Base-by-base conservation (phyloP, 352 stramenopile species). In the Phytopythium montanum region DNA sequence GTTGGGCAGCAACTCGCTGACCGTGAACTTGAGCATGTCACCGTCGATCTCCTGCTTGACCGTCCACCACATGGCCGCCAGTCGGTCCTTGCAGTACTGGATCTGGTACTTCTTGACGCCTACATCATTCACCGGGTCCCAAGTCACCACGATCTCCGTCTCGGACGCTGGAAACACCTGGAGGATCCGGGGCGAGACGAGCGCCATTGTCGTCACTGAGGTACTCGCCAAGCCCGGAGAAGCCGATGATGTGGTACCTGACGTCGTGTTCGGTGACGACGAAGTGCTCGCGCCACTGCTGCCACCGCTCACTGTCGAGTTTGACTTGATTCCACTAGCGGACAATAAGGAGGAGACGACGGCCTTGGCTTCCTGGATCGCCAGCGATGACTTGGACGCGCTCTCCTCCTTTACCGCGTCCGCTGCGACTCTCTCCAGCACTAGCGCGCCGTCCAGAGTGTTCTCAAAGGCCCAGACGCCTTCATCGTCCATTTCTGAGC, bases 1-100 rank as follows among this genome's bases (percentile, higher is more conserved):
- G 45, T 81, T 89, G 16, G 79, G 57, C 10, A 71, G 59, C 31
- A 94, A 72, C 21, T 89, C 77, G 12, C 64, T 64, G 14, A 96
- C 61, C 2, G 70, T 76, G 34, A 73, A 82, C 50, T 80, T 81
- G 3, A 83, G 68, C 25, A 70, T 90, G 23, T 90, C 70, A 1
- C 61, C 64, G 3, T 52, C 55, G 39, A 96, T 75, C 23, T 94
- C 84, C 18, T 87, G 68, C 50, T 88, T 92, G 1, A 85, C 67
- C 26, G 70, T 92, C 76, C 76, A 85, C 87, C 87, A 94, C 66
- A 92, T 87, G 8, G 83, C 79, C 7, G 85, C 75, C 25, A 94
- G 62, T 5, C 81, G 74, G 51, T 94, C 91, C 64, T 92, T 93
- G 0, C 73, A 70, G 49, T 88, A 94, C 61, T 96, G 87, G 42